phyloP scores from a whole-genome alignment of 2,329 filamentous ascomycete genomes.

The Beauveria asiatica region DNA sequence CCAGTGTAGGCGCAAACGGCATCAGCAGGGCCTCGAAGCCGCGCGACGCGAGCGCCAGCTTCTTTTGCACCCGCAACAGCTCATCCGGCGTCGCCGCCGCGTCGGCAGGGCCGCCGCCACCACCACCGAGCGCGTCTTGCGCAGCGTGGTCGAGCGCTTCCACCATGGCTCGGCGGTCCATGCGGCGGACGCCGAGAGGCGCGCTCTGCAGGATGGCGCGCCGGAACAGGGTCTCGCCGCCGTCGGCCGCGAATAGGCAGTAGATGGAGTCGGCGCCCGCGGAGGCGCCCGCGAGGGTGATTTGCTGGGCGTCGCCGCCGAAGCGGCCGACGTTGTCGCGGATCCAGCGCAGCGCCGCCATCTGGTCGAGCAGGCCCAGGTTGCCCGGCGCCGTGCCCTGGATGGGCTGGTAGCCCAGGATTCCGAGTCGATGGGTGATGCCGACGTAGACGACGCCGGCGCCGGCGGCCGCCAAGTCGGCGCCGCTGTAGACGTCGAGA shows the following conservation, averaged over 20 bases:
- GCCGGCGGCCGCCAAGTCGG: constrained; percentile 5
- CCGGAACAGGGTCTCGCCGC: constrained; percentile 10
- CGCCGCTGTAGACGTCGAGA: constrained; percentile 12
- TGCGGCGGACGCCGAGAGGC: constrained; percentile 10
- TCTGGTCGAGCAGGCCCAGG: constrained; percentile 51
- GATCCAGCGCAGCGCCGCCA: constrained; percentile 51
- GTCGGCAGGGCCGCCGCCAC: background rate
- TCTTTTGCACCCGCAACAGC: constrained; percentile 9
- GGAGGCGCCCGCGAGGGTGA: constrained; percentile 56
- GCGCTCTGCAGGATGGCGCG: constrained; percentile 14
- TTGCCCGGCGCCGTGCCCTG: constrained; percentile 30
- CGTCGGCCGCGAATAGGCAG: constrained; percentile 12
- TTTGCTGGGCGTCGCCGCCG: constrained; percentile 54
- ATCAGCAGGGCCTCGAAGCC: background rate
- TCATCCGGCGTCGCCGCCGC: background rate
- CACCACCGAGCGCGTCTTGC: background rate
- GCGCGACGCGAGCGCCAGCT: constrained; percentile 5
- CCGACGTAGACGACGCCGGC: constrained; percentile 20
- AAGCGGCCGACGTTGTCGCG: constrained; percentile 55
- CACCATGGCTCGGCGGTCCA: constrained; percentile 10
- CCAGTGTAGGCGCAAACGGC: constrained; percentile 11
- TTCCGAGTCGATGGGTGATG: constrained; percentile 25
- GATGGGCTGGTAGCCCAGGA: constrained; percentile 28
- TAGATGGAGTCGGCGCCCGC: constrained; percentile 44
- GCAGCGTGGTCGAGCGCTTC: background rate